A percentile compares a stretch with the other conserved stretches of the same genome.
Conservation (phyloP, 176 grass and related monocot genomes). For the Cenchrus americanus region DNA sequence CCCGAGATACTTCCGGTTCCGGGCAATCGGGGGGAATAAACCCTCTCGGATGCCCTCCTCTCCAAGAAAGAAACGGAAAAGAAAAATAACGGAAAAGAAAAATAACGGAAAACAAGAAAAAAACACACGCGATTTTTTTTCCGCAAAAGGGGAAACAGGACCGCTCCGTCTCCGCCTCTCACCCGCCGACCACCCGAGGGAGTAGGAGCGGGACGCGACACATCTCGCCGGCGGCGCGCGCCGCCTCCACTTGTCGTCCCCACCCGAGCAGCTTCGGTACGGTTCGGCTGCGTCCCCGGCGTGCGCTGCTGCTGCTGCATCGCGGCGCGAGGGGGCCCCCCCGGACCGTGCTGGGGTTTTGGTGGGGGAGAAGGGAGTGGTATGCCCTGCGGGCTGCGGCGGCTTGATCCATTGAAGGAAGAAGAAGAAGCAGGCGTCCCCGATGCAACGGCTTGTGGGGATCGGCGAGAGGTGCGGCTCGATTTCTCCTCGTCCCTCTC, state of each 20-base stretch:
- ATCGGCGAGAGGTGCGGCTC: conserved; percentile 58
- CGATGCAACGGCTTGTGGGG: conserved; percentile 61
- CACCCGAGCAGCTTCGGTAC: neutral
- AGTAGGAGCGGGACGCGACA: neutral
- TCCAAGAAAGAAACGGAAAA: conserved; percentile 40
- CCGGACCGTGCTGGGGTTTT: conserved; percentile 21
- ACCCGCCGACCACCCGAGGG: conserved; percentile 21
- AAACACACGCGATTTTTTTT: neutral
- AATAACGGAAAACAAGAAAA: too few relatives aligned
- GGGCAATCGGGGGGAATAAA: conserved; percentile 39
- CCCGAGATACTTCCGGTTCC: neutral
- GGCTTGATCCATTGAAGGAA: conserved; percentile 11
- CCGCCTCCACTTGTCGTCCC: neutral
- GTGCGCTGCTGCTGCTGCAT: too few relatives aligned
- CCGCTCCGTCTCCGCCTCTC: neutral
- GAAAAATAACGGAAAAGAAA: conserved; percentile 9
- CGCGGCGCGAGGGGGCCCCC: neutral
- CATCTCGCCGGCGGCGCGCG: neutral
- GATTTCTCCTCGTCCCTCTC: neutral
- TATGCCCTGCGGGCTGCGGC: conserved; percentile 19
- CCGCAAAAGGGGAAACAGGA: neutral
- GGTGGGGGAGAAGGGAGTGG: neutral
- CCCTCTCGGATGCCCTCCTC: conserved; percentile 47
- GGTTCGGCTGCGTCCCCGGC: neutral
- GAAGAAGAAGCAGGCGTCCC: neutral